phyloP scores from a whole-genome alignment of 176 grass and related monocot genomes.

The Echinochloa phyllopogon region DNA sequence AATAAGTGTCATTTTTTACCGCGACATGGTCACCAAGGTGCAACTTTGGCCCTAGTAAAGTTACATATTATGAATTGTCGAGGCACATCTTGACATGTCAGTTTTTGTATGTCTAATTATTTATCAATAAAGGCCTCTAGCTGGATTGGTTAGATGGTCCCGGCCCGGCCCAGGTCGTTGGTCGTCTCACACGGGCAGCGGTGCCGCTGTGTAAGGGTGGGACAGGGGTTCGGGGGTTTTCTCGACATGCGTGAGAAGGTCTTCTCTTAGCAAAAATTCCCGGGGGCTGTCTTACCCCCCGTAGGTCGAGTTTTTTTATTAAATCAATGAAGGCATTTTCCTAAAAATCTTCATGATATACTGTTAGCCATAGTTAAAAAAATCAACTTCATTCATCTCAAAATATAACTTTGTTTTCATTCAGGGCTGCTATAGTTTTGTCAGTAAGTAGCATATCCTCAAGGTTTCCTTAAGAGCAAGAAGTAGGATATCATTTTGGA shows the following conservation, averaged over 20 bases:
- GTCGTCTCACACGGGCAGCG: too few species aligned
- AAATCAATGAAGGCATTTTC: too few species aligned
- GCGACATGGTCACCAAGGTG: too few species aligned
- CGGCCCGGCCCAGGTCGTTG: too few species aligned
- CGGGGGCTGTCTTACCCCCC: too few species aligned
- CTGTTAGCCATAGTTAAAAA: neutral
- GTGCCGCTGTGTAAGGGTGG: too few species aligned
- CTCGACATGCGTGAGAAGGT: too few species aligned
- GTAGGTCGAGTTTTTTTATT: too few species aligned
- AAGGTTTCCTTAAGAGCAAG: slow-evolving; percentile 20
- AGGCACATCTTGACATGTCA: neutral
- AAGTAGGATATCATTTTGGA: slow-evolving; percentile 30
- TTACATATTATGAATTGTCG: neutral
- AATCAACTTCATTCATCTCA: neutral
- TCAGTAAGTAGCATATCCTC: neutral
- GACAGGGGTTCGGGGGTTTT: too few species aligned
- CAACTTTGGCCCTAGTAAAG: neutral
- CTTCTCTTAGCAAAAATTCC: too few species aligned
- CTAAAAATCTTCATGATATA: neutral
- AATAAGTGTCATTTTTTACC: neutral
- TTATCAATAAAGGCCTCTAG: neutral
- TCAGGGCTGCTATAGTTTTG: neutral
- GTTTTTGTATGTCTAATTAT: neutral
- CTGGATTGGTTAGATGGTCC: too few species aligned
- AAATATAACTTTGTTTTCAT: neutral